Percentiles rank a stretch among this genome's conserved stretches.
These are phyloP conservation scores for Cordyceps tenuipes DNA, from an alignment of 2,329 filamentous ascomycete genomes.

Conservation along the genomic window DNA sequence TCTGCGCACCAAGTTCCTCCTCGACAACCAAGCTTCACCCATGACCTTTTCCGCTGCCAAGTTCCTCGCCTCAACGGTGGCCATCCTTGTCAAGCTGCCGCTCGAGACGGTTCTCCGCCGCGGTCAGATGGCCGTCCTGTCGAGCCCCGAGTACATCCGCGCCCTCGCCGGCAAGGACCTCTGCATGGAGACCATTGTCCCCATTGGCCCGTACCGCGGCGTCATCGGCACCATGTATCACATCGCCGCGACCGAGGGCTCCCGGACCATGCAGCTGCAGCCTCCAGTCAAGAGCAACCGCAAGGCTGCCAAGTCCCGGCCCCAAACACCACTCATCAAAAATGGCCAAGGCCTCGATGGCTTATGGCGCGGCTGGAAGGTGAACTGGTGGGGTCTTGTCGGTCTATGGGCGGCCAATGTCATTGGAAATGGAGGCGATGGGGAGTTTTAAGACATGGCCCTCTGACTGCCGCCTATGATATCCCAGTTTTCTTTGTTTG, in stretches of 20 bases:
- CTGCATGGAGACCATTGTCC: conserved; percentile 64
- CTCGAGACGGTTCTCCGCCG: conserved; percentile 86
- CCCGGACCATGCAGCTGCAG: conserved; percentile 35
- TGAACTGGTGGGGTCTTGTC: conserved; percentile 69
- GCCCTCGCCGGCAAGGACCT: conserved; percentile 37
- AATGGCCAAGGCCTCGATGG: conserved; percentile 62
- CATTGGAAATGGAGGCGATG: conserved; percentile 52
- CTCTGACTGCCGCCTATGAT: background rate
- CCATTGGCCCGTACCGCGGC: conserved; percentile 74
- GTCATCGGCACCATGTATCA: conserved; percentile 85
- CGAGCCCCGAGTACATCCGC: conserved; percentile 41
- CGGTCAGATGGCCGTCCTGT: conserved; percentile 70
- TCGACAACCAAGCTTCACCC: conserved; percentile 76
- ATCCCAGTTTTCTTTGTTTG: background rate
- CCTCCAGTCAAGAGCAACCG: conserved; percentile 25
- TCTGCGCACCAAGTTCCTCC: conserved; percentile 72
- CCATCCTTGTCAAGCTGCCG: conserved; percentile 80
- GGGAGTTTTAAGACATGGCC: conserved; percentile 41
- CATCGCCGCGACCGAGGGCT: conserved; percentile 77
- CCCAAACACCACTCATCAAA: conserved; percentile 30
- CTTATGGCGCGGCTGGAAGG: conserved; percentile 66
- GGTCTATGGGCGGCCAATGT: conserved; percentile 65
- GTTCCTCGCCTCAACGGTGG: conserved; percentile 70
- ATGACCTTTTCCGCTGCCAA: conserved; percentile 73
- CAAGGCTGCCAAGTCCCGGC: conserved; percentile 25